phyloP scores from a whole-genome alignment of 2,329 filamentous ascomycete genomes.

The Ascochyta rabiei region DNA sequence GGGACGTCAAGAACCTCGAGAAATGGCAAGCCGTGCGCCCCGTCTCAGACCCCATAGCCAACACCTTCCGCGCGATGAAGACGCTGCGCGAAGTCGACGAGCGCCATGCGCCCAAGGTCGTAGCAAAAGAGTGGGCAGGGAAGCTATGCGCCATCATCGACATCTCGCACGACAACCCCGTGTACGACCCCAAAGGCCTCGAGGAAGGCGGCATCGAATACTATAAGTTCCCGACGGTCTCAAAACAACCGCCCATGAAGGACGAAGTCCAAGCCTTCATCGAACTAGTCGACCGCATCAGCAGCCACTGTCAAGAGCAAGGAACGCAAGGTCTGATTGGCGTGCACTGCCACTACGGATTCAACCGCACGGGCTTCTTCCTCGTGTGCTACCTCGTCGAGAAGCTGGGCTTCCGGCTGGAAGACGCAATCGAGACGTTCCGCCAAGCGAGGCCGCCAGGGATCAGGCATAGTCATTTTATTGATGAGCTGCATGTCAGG shows the following conservation, averaged over 20 bases:
- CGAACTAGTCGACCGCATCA: constrained; percentile 59
- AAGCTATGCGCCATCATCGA: constrained; percentile 81
- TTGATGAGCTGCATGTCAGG: constrained; percentile 80
- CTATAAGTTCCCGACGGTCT: constrained; percentile 89
- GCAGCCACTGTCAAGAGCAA: constrained; percentile 37
- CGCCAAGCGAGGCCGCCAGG: constrained; percentile 74
- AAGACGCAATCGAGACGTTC: constrained; percentile 82
- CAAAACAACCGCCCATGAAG: constrained; percentile 78
- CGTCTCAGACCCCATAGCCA: constrained; percentile 78
- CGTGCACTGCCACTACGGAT: constrained; percentile 95
- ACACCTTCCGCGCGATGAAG: constrained; percentile 87
- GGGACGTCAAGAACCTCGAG: constrained; percentile 94
- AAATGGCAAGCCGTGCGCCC: constrained; percentile 86
- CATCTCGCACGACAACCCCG: constrained; percentile 87
- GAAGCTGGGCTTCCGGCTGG: constrained; percentile 70
- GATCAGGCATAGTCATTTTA: constrained; percentile 87
- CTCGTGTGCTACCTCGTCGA: constrained; percentile 92
- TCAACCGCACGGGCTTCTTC: constrained; percentile 92
- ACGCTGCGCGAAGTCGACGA: constrained; percentile 90
- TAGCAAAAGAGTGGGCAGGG: constrained; percentile 70
- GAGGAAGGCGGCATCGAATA: constrained; percentile 54
- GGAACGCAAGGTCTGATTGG: constrained; percentile 62
- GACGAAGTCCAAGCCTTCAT: constrained; percentile 68
- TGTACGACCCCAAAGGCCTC: constrained; percentile 74
- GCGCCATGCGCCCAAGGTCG: constrained; percentile 74